Base-by-base conservation (phyloP, 371 early-diverging fungal genomes). In the Rhizopus delemar region DNA sequence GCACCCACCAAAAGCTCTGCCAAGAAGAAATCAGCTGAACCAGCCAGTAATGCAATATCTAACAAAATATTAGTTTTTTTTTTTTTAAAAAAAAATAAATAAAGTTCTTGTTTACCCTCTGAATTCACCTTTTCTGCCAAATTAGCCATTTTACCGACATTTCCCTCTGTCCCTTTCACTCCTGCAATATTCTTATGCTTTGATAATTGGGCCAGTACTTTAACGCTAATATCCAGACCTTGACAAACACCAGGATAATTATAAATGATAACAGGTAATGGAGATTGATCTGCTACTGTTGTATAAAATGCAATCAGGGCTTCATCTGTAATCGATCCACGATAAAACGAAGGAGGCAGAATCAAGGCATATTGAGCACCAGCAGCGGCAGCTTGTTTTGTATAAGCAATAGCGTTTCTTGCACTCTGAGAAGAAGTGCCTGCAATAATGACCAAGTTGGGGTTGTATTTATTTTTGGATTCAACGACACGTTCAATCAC, bases 231-330 rank as follows among this genome's bases (percentile, higher is more conserved):
- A 53, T 79, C 80, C 32, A 79, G 41, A 28, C 80, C 80, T 53
- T 79, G 80, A 50, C 73, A 74, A 34, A 79, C 80, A 51, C 73
- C 77, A 8, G 80, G 80, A 46, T 74, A 79, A 57, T 79, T 79
- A 55, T 79, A 79, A 41, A 79, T 74, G 34, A 79, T 62, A 8
- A 79, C 45, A 33, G 80, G 80, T 28, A 79, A 51, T 8, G 80
- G 75, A 3, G 75, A 74, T 36, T 71, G 60, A 51, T 79, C 75
- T 11, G 77, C 77, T 4, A 79, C 75, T 4, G 56, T 35, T 22
- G 54, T 60, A 51, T 69, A 79, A 60, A 73, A 79, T 8, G 53
- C 57, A 50, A 51, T 15, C 5, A 76, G 31, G 2, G 77, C 71
- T 1, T 66, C 62, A n/a, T 67, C 55, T 39, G 59, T 62, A 39